Percentiles rank a stretch among this genome's conserved stretches.
Conservation (phyloP, 1,284 basidiomycete species). For the Pterulicium gracile region DNA sequence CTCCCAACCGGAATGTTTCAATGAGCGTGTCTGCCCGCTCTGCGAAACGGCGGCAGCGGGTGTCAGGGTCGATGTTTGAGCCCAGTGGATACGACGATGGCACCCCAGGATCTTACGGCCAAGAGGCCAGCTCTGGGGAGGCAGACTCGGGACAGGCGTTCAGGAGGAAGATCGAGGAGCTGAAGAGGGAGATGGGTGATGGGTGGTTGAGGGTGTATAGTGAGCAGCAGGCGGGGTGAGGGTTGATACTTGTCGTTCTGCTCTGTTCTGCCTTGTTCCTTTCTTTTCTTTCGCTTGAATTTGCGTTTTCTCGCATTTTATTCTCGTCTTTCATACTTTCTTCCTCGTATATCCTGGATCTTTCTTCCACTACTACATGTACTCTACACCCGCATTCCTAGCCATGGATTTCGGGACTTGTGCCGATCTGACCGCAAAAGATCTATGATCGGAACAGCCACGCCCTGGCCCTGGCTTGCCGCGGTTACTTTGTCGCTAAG, state of each 20-base stretch:
- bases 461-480: no score
- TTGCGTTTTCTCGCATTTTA: no score
- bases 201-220: slow-evolving; percentile 78
- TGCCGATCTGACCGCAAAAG: no score
- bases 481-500: no score
- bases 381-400: no score
- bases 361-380: no score
- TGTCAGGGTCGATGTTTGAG: slow-evolving; percentile 55
- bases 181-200: slow-evolving; percentile 80
- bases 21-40: slow-evolving; percentile 25
- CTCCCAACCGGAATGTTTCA: slow-evolving; percentile 7
- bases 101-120: no score
- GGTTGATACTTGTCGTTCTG: slow-evolving; percentile 3
- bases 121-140: slow-evolving; percentile 26
- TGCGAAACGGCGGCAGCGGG: slow-evolving; percentile 36
- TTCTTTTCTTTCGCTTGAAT: no score
- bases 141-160: slow-evolving; percentile 50
- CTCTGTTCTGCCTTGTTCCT: slow-evolving; percentile 1
- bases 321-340: no score
- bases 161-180: slow-evolving; percentile 65
- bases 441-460: no score
- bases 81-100: slow-evolving; percentile 24
- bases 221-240: slow-evolving; percentile 29
- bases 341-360: no score
- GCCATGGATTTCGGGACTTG: no score